Evolutionary conservation across 768 basidiomycete species (phyloP).

Genomic region (Tricholoma hemisulphureum): DNA sequence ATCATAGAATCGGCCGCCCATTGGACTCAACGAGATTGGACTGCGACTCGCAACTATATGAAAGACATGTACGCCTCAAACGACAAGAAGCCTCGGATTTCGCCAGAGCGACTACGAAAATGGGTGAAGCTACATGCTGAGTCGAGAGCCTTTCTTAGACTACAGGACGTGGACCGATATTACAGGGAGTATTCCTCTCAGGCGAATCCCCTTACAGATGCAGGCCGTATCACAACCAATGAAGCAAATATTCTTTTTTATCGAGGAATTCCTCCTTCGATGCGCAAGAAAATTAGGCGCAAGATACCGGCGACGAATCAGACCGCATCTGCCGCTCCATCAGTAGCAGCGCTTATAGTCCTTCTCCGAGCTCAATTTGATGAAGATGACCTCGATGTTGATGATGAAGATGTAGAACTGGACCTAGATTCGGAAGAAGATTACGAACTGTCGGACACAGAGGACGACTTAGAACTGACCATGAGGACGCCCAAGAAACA

Average conservation of each 20-base stretch:
- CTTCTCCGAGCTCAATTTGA: not conserved
- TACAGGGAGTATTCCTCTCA: not conserved
- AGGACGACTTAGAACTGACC: not conserved
- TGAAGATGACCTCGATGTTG: not conserved
- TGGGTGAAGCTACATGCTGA: conserved; percentile 6
- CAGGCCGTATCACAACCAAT: not conserved
- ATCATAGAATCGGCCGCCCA: not conserved
- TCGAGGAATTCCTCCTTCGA: not conserved
- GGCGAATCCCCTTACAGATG: not conserved
- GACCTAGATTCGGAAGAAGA: too few relatives aligned
- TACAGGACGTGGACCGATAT: conserved; percentile 7
- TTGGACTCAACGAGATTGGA: conserved; percentile 2
- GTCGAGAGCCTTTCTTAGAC: not conserved
- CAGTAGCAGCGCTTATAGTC: not conserved
- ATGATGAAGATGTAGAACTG: not conserved
- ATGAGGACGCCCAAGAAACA: not conserved
- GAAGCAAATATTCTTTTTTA: conserved; percentile 2
- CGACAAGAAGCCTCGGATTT: not conserved
- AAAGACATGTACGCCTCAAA: conserved; percentile 4
- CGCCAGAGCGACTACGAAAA: not conserved
- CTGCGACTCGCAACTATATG: not conserved
- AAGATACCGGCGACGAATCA: not conserved
- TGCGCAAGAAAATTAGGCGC: not conserved
- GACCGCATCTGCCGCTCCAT: not conserved
- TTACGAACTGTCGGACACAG: not conserved